Base-by-base conservation (phyloP, 371 early-diverging fungal species). In the Mucor racemosus region DNA sequence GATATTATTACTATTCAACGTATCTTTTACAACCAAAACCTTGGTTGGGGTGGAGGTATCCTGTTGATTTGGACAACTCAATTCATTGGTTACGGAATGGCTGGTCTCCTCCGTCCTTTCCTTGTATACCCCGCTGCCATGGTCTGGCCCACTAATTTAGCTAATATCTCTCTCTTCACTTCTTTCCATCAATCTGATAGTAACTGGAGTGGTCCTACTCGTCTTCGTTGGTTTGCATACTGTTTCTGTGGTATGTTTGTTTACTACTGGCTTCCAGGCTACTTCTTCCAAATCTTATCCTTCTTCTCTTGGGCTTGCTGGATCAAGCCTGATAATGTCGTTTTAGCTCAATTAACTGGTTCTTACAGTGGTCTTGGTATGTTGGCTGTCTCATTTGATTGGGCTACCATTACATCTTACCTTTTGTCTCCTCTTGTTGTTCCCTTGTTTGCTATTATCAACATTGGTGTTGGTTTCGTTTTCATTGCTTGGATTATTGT, bases 121-220 rank as follows among this genome's bases (percentile, higher is more conserved):
- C 81, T 96, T 36, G 93, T 96, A 33, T 82, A 88, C 41, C 95
- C 95, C 10, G 81, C 92, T 0, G 78, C 88, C 5, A 95, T 97
- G 96, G 79, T 94, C 40, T 97, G 95, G 95, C 95, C 95, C 13
- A 60, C 76, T 2, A 88, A 82, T 53, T 75, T 96, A 63, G 81
- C 93, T 26, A 82, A 83, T 44, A 88, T 93, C 46, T 88, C 95
- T 7, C 75, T 95, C 17, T 88, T 92, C 78, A 82, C 82, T 41
- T 84, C 92, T 0, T 88, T 94, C 68, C 95, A 95, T 73, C 78
- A 70, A 26, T 75, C 66, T n/a, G 78, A 73, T 62, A 73, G 78
- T 1, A 61, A 86, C 64, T 72, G 80, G 72, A 76, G 76, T 33
- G 84, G 84, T 26, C 67, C 79, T 7, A 74, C 84, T 57, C 88